A percentile compares a stretch with the other conserved stretches of the same genome.
phyloP scores from a whole-genome alignment of 345 rosid species.

The Citrus sp. region DNA sequence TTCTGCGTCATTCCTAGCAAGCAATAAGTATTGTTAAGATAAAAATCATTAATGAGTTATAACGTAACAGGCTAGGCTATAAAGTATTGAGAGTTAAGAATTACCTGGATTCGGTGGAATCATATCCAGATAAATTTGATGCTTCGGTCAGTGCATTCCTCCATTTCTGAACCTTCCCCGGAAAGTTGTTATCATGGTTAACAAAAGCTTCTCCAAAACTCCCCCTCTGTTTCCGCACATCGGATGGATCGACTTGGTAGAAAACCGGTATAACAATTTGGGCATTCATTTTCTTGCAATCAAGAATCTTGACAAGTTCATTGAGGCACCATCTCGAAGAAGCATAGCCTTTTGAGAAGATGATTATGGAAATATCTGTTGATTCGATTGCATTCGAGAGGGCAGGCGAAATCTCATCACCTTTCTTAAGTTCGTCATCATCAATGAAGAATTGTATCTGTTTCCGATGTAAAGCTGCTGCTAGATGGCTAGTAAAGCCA shows the following conservation, averaged over 20 bases:
- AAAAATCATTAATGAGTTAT: too few relatives aligned
- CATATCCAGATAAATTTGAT: conserved; percentile 2
- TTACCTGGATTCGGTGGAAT: neutral
- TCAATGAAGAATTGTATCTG: neutral
- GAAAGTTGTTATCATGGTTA: neutral
- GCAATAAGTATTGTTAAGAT: neutral
- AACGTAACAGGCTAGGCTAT: too few relatives aligned
- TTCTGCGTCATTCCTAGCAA: conserved; percentile 1
- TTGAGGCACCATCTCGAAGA: neutral
- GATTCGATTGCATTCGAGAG: neutral
- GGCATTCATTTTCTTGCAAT: neutral
- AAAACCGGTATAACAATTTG: conserved; percentile 8
- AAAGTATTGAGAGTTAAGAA: neutral
- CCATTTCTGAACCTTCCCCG: neutral
- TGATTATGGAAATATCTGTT: neutral
- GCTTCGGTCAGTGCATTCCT: neutral
- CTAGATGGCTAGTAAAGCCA: neutral
- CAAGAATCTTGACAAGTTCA: conserved; percentile 7
- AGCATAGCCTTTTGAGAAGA: neutral
- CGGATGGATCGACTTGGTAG: conserved; percentile 1
- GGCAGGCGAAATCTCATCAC: neutral
- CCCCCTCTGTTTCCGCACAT: neutral
- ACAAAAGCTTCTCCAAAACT: conserved; percentile 1
- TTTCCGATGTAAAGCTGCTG: neutral
- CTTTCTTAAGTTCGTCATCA: neutral